Conservation (phyloP, 1,139 yeast genomes). For the Wickerhamomyces sp. region DNA sequence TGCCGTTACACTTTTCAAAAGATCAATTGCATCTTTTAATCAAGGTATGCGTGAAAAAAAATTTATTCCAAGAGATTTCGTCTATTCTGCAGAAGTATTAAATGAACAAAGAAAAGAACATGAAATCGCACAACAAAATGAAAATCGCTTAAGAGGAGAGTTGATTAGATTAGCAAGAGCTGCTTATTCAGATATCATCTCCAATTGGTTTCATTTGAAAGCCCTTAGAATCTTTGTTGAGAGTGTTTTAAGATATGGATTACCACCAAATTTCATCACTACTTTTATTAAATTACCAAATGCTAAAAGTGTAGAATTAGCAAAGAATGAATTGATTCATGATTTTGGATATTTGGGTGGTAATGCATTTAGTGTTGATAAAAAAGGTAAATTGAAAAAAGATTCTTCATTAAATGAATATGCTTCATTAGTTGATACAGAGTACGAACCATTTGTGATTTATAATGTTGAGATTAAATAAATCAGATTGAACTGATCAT, state of each 20-base stretch:
- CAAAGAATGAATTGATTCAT: slow-evolving; percentile 61
- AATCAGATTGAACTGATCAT: too few species aligned
- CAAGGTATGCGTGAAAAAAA: slow-evolving; percentile 75
- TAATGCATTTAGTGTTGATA: slow-evolving; percentile 65
- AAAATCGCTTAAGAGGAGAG: slow-evolving; percentile 71
- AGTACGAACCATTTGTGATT: slow-evolving; percentile 92
- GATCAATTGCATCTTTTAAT: slow-evolving; percentile 65
- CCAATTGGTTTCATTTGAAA: slow-evolving; percentile 88
- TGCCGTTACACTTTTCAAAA: slow-evolving; percentile 81
- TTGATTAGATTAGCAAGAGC: slow-evolving; percentile 77
- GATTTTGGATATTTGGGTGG: slow-evolving; percentile 92
- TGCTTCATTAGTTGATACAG: slow-evolving; percentile 88
- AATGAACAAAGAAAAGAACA: slow-evolving; percentile 73
- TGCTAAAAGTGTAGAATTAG: slow-evolving; percentile 42
- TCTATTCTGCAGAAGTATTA: slow-evolving; percentile 74
- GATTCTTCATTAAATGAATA: slow-evolving; percentile 73
- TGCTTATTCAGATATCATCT: slow-evolving; percentile 79
- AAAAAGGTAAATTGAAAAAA: slow-evolving; percentile 57
- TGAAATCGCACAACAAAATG: slow-evolving; percentile 68
- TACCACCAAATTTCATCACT: slow-evolving; percentile 87
- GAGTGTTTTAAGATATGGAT: slow-evolving; percentile 85
- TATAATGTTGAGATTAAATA: slow-evolving; percentile 47
- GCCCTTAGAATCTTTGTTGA: slow-evolving; percentile 56
- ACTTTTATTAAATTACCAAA: slow-evolving; percentile 33
- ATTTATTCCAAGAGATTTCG: slow-evolving; percentile 92